Percentiles rank a stretch among this genome's conserved stretches.
These are phyloP conservation scores for Aspergillus novofumigatus DNA, from an alignment of 2,329 filamentous ascomycete species.

Conservation along the genomic window DNA sequence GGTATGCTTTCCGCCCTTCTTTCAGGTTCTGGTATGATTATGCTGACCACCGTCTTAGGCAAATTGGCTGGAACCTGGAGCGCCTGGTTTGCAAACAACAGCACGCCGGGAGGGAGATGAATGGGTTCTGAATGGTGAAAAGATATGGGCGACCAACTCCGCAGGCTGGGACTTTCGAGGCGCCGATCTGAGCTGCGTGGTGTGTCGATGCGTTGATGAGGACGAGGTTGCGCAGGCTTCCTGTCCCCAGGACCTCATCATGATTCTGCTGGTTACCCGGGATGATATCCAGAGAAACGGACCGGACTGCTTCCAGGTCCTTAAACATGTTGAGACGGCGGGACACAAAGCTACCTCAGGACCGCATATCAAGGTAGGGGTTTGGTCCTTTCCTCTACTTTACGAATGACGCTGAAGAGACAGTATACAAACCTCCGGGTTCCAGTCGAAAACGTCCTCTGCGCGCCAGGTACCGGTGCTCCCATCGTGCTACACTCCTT, in stretches of 20 bases:
- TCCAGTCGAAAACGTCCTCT: conserved; percentile 46
- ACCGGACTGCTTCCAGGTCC: conserved; percentile 42
- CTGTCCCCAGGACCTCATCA: conserved; percentile 34
- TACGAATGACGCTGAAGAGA: not conserved
- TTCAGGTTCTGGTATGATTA: not conserved
- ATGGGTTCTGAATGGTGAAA: conserved; percentile 53
- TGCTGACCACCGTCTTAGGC: conserved; percentile 22
- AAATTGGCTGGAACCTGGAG: conserved; percentile 51
- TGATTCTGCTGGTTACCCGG: conserved; percentile 50
- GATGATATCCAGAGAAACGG: conserved; percentile 46
- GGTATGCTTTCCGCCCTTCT: not conserved
- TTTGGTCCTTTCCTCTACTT: not conserved
- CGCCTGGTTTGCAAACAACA: conserved; percentile 47
- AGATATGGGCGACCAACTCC: conserved; percentile 55
- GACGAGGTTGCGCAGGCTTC: conserved; percentile 11
- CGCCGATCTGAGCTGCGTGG: conserved; percentile 50
- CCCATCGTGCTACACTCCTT: conserved; percentile 44
- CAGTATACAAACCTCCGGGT: conserved; percentile 47
- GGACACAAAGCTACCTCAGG: conserved; percentile 49
- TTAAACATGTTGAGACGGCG: conserved; percentile 43
- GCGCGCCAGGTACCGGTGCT: conserved; percentile 41
- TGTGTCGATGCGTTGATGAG: conserved; percentile 41
- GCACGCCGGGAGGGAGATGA: conserved; percentile 47
- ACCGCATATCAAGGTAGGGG: conserved; percentile 38
- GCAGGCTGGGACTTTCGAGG: conserved; percentile 52